phyloP scores from a whole-genome alignment of 2,329 filamentous ascomycete genomes.

The Nakataea oryzae region DNA sequence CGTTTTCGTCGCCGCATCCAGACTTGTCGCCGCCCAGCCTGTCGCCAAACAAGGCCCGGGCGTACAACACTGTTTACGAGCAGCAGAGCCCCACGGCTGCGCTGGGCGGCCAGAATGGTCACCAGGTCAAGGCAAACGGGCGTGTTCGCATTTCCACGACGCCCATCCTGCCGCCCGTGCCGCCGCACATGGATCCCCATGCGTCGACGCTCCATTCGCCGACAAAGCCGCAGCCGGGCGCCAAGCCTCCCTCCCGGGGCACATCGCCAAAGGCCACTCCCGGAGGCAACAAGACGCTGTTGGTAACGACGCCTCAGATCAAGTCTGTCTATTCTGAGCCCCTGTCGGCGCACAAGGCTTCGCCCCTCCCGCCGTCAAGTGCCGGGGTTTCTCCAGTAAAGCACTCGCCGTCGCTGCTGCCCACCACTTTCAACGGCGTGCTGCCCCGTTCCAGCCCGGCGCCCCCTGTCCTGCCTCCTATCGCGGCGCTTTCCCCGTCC shows the following conservation, averaged over 20 bases:
- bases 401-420: conserved; percentile 32
- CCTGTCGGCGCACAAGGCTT: conserved; percentile 19
- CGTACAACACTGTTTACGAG: conserved; percentile 26
- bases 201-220: neutral
- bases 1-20: conserved; percentile 32
- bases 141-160: conserved; percentile 5
- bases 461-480: conserved; percentile 43
- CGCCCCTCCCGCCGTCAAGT: conserved; percentile 30
- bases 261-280: neutral
- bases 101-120: conserved; percentile 1
- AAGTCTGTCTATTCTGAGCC: conserved; percentile 10
- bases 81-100: conserved; percentile 15
- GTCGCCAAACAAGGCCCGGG: conserved; percentile 27
- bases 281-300: neutral
- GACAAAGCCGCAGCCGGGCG: neutral
- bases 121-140: conserved; percentile 1
- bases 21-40: conserved; percentile 28
- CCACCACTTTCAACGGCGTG: conserved; percentile 16
- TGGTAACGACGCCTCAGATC: conserved; percentile 1
- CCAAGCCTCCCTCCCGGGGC: neutral
- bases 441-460: conserved; percentile 18
- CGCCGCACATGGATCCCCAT: neutral
- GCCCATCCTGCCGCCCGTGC: conserved; percentile 5
- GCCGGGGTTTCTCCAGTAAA: conserved; percentile 42
- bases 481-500: conserved; percentile 46